Conservation (phyloP, 1,284 basidiomycete genomes). For the Apiotrichum domesticum region DNA sequence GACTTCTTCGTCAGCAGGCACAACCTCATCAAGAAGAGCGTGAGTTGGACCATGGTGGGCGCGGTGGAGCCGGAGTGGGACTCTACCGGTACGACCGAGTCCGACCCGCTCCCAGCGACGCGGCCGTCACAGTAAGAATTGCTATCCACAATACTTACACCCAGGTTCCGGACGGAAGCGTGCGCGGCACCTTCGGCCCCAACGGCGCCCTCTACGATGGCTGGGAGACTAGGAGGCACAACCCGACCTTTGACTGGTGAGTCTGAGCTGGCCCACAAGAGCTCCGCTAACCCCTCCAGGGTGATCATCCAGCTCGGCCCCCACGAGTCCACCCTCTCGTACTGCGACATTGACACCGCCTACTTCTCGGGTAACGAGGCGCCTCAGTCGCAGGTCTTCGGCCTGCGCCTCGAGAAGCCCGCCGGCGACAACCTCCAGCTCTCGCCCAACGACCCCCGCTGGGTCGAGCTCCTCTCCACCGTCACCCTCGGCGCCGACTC, state of each 20-base stretch:
- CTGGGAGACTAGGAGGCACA: conserved; percentile 90
- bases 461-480: conserved; percentile 71
- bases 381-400: conserved; percentile 69
- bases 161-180: conserved; percentile 58
- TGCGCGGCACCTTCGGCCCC: conserved; percentile 92
- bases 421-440: conserved; percentile 39
- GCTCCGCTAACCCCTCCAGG: conserved; percentile 51
- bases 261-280: conserved; percentile 19
- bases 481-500: conserved; percentile 71
- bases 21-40: conserved; percentile 76
- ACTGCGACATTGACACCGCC: conserved; percentile 93
- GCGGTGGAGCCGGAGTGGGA: neutral
- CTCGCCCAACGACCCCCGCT: conserved; percentile 42
- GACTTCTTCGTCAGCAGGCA: conserved; percentile 90
- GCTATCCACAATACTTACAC: neutral
- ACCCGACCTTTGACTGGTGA: conserved; percentile 82
- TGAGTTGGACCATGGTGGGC: conserved; percentile 41
- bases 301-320: conserved; percentile 85
- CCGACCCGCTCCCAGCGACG: no score
- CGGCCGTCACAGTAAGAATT: no score
- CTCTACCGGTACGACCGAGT: no score
- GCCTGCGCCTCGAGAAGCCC: conserved; percentile 49
- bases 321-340: conserved; percentile 60
- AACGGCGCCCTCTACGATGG: conserved; percentile 92
- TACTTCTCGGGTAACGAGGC: conserved; percentile 96